phyloP scores from a whole-genome alignment of 2,329 filamentous ascomycete genomes.

The Aspergillus sp. region DNA sequence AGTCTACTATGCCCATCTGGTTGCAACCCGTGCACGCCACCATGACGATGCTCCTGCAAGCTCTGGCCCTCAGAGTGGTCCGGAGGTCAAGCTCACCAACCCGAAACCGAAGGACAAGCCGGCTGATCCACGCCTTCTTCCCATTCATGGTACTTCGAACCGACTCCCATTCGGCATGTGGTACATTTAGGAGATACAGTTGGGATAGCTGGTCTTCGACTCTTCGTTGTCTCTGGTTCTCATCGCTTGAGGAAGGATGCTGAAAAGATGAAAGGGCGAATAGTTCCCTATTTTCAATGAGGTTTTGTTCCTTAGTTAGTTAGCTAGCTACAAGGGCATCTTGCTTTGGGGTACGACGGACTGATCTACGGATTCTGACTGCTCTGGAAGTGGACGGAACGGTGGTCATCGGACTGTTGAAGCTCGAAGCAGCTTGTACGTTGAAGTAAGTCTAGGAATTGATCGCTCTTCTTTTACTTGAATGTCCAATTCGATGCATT shows the following conservation, averaged over 20 bases:
- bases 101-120: conserved; percentile 33
- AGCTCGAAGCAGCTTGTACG: conserved; percentile 1
- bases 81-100: conserved; percentile 39
- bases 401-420: not conserved
- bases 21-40: conserved; percentile 75
- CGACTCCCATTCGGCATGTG: conserved; percentile 43
- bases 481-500: not conserved
- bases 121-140: conserved; percentile 40
- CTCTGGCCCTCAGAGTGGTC: conserved; percentile 46
- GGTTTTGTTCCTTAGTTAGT: not conserved
- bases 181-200: conserved; percentile 38
- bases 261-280: not conserved
- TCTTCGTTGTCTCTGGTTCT: not conserved
- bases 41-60: conserved; percentile 64
- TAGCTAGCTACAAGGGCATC: not conserved
- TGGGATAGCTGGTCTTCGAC: not conserved
- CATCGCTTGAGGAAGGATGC: not conserved
- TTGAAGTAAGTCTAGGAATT: conserved; percentile 1
- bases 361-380: not conserved
- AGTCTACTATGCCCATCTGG: conserved; percentile 94
- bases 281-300: not conserved
- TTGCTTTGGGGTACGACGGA: not conserved
- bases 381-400: not conserved
- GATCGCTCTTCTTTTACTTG: not conserved
- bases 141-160: conserved; percentile 37